Base-by-base conservation (phyloP, 1,284 basidiomycete genomes). In the Athelia psychrophila region DNA sequence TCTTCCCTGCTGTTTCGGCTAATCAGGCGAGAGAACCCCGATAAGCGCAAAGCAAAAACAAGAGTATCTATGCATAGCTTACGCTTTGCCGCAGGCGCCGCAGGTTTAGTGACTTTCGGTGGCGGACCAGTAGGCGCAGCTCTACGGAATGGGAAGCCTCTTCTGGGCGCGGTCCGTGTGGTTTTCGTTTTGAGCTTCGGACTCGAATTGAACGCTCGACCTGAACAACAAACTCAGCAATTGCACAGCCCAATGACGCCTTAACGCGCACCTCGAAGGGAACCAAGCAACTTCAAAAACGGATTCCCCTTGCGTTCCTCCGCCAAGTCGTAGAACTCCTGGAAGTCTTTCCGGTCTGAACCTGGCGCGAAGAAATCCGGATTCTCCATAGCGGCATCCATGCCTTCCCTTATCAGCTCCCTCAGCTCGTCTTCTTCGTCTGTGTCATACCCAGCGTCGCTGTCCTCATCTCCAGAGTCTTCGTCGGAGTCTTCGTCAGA, bases 231-330 rank as follows among this genome's bases (percentile, higher is more conserved):
- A 47, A 35, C 35, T 54, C 23, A 60, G 46, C 24, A 60, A 42
- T 33, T 23, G n/a, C 22, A 48, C 23, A 25, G 42, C 27, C 25
- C 10, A 44, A 10, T 38, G 9, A 40, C 54, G 51, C 9, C 40
- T 44, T 20, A 42, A 22, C 5, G 20, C 23, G 40, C 47, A 84
- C 88, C 89, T 79, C 84, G 76, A 51, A 91, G 63, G 15, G 83
- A 83, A 19, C 83, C 83, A 54, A 91, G 69, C 32, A 90, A 64
- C 64, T 84, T 88, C 61, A 90, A 64, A 64, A 91, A 88, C 0
- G 88, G 85, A 59, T 91, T 91, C 15, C 74, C 78, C 63, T 83
- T 84, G 50, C 75, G 72, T 50, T 81, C 80, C 48, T 82, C 77
- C 15, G 70, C 64, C 12, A 75, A 56, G 2, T 75, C 66, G 35